Conservation (phyloP, 1,284 basidiomycete genomes). For the Fomitopsis pinicola region DNA sequence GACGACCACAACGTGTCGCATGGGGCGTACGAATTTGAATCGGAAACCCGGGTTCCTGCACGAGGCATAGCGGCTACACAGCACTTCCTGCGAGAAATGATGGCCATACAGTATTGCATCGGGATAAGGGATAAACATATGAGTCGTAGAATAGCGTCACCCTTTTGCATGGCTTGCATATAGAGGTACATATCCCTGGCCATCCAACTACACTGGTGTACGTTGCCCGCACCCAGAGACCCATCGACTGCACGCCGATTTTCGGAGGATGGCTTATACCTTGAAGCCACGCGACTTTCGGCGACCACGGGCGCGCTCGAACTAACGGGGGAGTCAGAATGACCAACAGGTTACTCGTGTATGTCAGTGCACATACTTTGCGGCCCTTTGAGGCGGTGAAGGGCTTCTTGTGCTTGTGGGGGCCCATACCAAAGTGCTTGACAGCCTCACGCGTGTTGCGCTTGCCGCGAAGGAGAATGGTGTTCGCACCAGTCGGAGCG, state of each 20-base stretch:
- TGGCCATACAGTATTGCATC: conserved; percentile 18
- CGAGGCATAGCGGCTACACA: not conserved
- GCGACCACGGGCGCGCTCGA: conserved; percentile 90
- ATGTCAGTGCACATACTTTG: conserved; percentile 52
- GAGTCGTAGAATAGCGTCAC: conserved; percentile 14
- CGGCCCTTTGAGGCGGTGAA: conserved; percentile 93
- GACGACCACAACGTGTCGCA: too few relatives aligned
- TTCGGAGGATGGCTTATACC: conserved; percentile 50
- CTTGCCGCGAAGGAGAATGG: conserved; percentile 88
- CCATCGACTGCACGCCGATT: conserved; percentile 23
- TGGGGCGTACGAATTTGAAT: too few relatives aligned
- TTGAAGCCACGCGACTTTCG: conserved; percentile 91
- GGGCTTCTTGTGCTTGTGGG: conserved; percentile 93
- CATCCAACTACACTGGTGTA: conserved; percentile 18
- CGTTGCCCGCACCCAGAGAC: conserved; percentile 12
- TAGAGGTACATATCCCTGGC: conserved; percentile 15
- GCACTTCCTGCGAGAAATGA: conserved; percentile 15
- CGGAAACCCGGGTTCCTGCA: too few relatives aligned
- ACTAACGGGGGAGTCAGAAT: conserved; percentile 35
- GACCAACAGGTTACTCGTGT: not conserved
- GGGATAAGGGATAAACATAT: conserved; percentile 19
- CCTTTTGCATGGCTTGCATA: conserved; percentile 19
- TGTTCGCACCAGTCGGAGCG: conserved; percentile 94
- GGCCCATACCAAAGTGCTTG: conserved; percentile 96
- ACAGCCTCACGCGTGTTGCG: conserved; percentile 92